These are phyloP conservation scores for Lactarius deliciosus DNA, from an alignment of 768 basidiomycete genomes.

Conservation along the genomic window DNA sequence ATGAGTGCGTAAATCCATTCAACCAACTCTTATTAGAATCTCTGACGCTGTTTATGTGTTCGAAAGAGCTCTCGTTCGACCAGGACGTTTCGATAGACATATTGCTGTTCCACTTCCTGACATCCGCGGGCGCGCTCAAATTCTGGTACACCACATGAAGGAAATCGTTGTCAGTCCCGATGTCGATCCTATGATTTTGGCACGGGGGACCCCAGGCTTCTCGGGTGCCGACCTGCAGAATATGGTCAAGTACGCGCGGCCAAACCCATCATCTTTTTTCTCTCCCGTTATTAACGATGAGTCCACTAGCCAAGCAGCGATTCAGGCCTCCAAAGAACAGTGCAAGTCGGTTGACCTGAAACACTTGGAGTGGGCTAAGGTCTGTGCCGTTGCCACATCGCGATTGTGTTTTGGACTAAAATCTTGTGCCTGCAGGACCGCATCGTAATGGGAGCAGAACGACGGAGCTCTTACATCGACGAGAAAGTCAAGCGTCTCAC, in stretches of 20 bases:
- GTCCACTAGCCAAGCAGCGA: slow-evolving; percentile 74
- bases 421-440: slow-evolving; percentile 56
- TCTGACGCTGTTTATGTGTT: background rate
- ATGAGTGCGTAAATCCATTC: slow-evolving; percentile 57
- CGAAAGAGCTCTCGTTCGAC: slow-evolving; percentile 87
- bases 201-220: slow-evolving; percentile 93
- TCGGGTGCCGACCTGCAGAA: slow-evolving; percentile 97
- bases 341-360: slow-evolving; percentile 66
- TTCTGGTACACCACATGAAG: slow-evolving; percentile 88
- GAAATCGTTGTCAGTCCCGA: slow-evolving; percentile 67
- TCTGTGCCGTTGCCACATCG: slow-evolving; percentile 34
- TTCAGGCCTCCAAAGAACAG: slow-evolving; percentile 88
- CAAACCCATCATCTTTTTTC: background rate
- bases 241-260: slow-evolving; percentile 80
- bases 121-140: slow-evolving; percentile 89
- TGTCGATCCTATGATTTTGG: slow-evolving; percentile 84
- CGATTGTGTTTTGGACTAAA: background rate
- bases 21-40: background rate
- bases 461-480: slow-evolving; percentile 86
- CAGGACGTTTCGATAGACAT: slow-evolving; percentile 93
- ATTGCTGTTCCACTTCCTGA: slow-evolving; percentile 95
- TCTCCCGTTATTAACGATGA: slow-evolving; percentile 2
- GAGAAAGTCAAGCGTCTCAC: slow-evolving; percentile 85
- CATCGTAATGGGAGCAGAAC: slow-evolving; percentile 95
- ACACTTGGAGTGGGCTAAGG: slow-evolving; percentile 99